Base-by-base conservation (phyloP, 257 asterid genomes). In the Petunia axillaris region DNA sequence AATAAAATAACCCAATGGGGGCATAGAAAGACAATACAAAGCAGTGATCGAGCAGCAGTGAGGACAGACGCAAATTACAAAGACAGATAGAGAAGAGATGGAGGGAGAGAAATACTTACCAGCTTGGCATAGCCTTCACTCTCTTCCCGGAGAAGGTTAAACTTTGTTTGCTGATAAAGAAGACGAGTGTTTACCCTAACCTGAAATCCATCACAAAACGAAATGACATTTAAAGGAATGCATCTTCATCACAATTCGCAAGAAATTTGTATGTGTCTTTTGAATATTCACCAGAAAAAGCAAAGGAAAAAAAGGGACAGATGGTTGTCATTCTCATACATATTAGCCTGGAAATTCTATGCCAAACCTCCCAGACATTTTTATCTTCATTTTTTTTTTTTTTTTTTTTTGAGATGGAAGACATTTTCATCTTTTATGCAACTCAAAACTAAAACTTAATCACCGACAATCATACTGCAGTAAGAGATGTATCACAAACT, bases 101-200 rank as follows among this genome's bases (percentile, higher is more conserved):
- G 5, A 11, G 11, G 25, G 68, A 36, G 48, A 75, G 59, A 9
- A 63, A 75, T 16, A 44, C 60, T 5, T 93, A 96, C 99, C 99
- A 96, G 94, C 84, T 96, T 96, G 70, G 99, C 98, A 85, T 94
- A 96, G 81, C 99, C 99, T 84, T 96, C 99, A 48, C 98, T 96
- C 89, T 96, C 99, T 89, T 96, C 99, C 66, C 98, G 93, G 59
- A 96, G 98, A 88, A 96, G 94, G 85, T 96, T 96, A 82, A 96
- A 96, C 82, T 96, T 96, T 54, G 99, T 96, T 90, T 96, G 99
- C 84, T 96, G 99, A 88, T 96, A 96, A 80, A 96, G 98, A 90
- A 96, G 99, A 71, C 99, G 97, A 41, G 99, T 96, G 84, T 96
- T 96, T 82, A 96, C 99, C 85, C 99, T 91, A 80, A 96, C 99